Conservation (phyloP, 2,329 filamentous ascomycete genomes). For the Fusarium pseudograminearum region DNA sequence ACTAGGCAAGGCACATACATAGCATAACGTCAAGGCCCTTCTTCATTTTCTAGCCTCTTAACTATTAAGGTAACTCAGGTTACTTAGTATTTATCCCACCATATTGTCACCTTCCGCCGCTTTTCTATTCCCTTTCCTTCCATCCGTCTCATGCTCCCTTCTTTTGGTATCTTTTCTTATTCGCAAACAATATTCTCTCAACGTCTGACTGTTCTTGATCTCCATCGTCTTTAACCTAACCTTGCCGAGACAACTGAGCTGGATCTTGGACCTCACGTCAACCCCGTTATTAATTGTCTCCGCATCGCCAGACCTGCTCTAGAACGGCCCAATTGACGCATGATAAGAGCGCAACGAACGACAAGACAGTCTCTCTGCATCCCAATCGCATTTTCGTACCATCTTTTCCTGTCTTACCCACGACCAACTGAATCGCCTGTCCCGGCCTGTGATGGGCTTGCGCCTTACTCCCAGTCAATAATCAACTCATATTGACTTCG, state of each 20-base stretch:
- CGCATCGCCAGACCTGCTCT: slow-evolving; percentile 35
- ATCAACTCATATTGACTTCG: slow-evolving; percentile 18
- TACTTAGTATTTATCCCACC: slow-evolving; percentile 8
- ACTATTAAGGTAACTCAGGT: not conserved
- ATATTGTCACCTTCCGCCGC: slow-evolving; percentile 30
- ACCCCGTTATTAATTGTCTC: slow-evolving; percentile 22
- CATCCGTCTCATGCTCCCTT: not conserved
- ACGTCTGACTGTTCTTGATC: not conserved
- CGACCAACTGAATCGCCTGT: slow-evolving; percentile 2
- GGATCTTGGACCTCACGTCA: slow-evolving; percentile 7
- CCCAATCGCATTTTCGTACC: slow-evolving; percentile 4
- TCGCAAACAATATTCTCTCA: not conserved
- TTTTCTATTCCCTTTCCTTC: slow-evolving; percentile 17
- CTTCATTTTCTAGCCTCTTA: slow-evolving; percentile 20
- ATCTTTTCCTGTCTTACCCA: slow-evolving; percentile 1
- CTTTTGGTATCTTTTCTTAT: not conserved
- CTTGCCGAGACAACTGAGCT: not conserved
- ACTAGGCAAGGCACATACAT: slow-evolving; percentile 37
- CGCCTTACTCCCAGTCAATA: slow-evolving; percentile 28
- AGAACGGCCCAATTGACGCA: slow-evolving; percentile 32
- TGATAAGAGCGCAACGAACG: slow-evolving; percentile 29
- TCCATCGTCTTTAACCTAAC: not conserved
- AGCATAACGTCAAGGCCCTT: slow-evolving; percentile 26
- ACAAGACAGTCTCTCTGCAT: slow-evolving; percentile 10
- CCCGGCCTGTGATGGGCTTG: slow-evolving; percentile 31